Conservation (phyloP, 2,329 filamentous ascomycete genomes). For the Fusarium ramigenum region DNA sequence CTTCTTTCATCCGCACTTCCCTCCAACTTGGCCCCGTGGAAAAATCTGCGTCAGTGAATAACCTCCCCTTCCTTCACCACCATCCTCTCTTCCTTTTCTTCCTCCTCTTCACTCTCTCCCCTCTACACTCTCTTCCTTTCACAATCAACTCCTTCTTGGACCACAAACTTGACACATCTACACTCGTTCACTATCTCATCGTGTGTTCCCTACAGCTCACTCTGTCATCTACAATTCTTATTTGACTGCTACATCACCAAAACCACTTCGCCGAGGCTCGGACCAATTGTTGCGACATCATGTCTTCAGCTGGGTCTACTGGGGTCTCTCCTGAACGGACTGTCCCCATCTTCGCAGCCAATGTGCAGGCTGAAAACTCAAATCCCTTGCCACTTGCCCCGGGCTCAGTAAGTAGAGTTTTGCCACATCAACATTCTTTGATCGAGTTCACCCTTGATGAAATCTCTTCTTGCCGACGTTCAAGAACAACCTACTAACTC, state of each 20-base stretch:
- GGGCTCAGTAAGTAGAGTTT: slow-evolving; percentile 32
- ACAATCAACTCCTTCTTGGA: slow-evolving; percentile 32
- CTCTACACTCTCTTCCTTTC: slow-evolving; percentile 12
- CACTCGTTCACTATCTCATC: slow-evolving; percentile 44
- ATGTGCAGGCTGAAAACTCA: slow-evolving; percentile 36
- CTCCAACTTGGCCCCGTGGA: slow-evolving; percentile 33
- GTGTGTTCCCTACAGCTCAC: slow-evolving; percentile 41
- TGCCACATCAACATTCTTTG: neutral
- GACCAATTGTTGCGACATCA: slow-evolving; percentile 26
- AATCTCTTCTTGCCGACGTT: neutral
- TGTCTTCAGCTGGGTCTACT: slow-evolving; percentile 45
- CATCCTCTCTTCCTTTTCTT: slow-evolving; percentile 23
- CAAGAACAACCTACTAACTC: neutral
- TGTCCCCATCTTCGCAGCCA: slow-evolving; percentile 16
- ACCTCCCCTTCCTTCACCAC: slow-evolving; percentile 32
- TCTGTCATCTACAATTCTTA: slow-evolving; percentile 42
- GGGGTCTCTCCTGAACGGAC: slow-evolving; percentile 43
- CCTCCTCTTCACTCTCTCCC: slow-evolving; percentile 20
- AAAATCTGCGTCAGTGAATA: slow-evolving; percentile 41
- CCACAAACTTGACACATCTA: slow-evolving; percentile 33
- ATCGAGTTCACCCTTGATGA: neutral
- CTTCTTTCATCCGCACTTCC: slow-evolving; percentile 38
- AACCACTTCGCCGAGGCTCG: slow-evolving; percentile 7
- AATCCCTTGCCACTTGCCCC: slow-evolving; percentile 26
- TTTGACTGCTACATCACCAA: slow-evolving; percentile 13